These are phyloP conservation scores for Tylopilus sp. DNA, from an alignment of 1,284 basidiomycete species.

Conservation along the genomic window DNA sequence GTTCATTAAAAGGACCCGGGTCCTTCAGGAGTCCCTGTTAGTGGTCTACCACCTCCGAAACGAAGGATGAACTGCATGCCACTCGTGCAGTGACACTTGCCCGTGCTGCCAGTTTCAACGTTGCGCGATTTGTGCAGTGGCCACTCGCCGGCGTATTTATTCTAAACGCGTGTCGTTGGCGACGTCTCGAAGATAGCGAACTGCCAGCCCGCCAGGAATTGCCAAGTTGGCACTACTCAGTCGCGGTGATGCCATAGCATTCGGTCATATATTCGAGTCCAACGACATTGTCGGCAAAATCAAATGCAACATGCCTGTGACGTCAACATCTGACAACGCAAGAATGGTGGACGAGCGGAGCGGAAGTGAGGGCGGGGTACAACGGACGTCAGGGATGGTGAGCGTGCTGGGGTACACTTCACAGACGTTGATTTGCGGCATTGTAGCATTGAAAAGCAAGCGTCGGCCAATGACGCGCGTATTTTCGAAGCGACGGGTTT, in stretches of 20 bases:
- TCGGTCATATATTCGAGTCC: constrained; percentile 33
- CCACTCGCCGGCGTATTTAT: not conserved
- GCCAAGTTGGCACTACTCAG: constrained; percentile 11
- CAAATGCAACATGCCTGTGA: constrained; percentile 34
- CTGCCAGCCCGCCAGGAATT: constrained; percentile 6
- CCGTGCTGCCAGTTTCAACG: no score
- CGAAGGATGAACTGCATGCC: no score
- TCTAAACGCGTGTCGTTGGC: constrained; percentile 11
- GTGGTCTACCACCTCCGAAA: no score
- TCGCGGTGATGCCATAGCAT: constrained; percentile 22
- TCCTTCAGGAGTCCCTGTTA: no score
- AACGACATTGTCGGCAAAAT: constrained; percentile 30
- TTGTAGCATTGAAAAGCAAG: constrained; percentile 37
- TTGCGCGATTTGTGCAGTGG: no score
- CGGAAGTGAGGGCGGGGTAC: not conserved
- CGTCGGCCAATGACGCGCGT: constrained; percentile 4
- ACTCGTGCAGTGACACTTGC: no score
- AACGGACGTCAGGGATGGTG: constrained; percentile 34
- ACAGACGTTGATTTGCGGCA: constrained; percentile 30
- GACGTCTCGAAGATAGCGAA: constrained; percentile 22
- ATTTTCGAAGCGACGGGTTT: constrained; percentile 3
- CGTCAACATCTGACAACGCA: constrained; percentile 23
- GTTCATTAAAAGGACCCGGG: no score
- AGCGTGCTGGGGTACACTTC: constrained; percentile 35
- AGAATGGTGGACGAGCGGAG: constrained; percentile 2